Percentiles rank a stretch among this genome's conserved stretches.
Evolutionary conservation across 768 basidiomycete species (phyloP).

Genomic region (Suillus sp.): DNA sequence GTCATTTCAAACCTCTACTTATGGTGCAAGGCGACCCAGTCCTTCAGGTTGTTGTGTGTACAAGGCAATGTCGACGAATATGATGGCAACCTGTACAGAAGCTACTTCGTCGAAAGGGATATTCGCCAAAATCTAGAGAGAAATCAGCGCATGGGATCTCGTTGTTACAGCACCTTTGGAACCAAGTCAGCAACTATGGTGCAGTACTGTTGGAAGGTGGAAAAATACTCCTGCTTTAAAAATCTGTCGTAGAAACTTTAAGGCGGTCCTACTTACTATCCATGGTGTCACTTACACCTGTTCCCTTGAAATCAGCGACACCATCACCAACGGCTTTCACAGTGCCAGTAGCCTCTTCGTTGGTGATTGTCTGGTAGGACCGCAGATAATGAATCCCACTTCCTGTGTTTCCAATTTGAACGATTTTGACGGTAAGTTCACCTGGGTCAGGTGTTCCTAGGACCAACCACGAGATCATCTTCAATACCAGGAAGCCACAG

Average conservation of each 20-base stretch:
- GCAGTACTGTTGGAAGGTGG: slow-evolving; percentile 32
- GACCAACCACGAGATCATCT: slow-evolving; percentile 13
- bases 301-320: slow-evolving; percentile 40
- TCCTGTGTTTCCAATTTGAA: slow-evolving; percentile 34
- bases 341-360: slow-evolving; percentile 40
- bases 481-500: slow-evolving; percentile 22
- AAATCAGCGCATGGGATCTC: background rate
- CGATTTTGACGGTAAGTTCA: slow-evolving; percentile 45
- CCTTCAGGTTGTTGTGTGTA: slow-evolving; percentile 33
- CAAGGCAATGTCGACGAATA: slow-evolving; percentile 36
- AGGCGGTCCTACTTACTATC: background rate
- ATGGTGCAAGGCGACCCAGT: slow-evolving; percentile 15
- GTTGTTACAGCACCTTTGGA: slow-evolving; percentile 16
- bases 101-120: slow-evolving; percentile 42
- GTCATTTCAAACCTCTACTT: no score
- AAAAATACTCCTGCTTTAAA: slow-evolving; percentile 17
- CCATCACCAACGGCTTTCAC: slow-evolving; percentile 41
- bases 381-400: slow-evolving; percentile 18
- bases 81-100: slow-evolving; percentile 36
- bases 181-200: slow-evolving; percentile 26
- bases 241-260: slow-evolving; percentile 12
- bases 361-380: slow-evolving; percentile 40
- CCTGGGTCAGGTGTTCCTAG: slow-evolving; percentile 37
- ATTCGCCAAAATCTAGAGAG: slow-evolving; percentile 35
- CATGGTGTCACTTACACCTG: slow-evolving; percentile 32